Conservation (phyloP, 768 basidiomycete genomes). For the Xerocomellus amylosporus region DNA sequence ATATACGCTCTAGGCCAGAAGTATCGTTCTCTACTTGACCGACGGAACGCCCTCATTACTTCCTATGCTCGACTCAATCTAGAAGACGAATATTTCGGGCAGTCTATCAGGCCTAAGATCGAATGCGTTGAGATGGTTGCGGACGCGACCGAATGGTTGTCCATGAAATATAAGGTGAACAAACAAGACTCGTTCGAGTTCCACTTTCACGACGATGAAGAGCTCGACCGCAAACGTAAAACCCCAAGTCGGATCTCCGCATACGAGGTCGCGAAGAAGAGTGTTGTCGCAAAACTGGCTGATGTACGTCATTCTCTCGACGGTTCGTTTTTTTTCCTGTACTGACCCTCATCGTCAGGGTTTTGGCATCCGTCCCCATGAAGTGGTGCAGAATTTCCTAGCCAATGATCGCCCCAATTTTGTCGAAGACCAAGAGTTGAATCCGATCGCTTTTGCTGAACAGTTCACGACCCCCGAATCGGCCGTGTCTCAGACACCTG, state of each 20-base stretch:
- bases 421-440: slow-evolving; percentile 77
- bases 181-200: slow-evolving; percentile 61
- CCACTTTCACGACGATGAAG: slow-evolving; percentile 69
- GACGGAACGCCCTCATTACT: slow-evolving; percentile 57
- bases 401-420: slow-evolving; percentile 59
- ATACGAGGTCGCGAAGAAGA: slow-evolving; percentile 83
- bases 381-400: slow-evolving; percentile 83
- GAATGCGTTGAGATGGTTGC: slow-evolving; percentile 86
- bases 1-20: slow-evolving; percentile 86
- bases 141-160: slow-evolving; percentile 89
- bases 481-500: slow-evolving; percentile 50
- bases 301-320: slow-evolving; percentile 49
- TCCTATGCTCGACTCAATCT: slow-evolving; percentile 69
- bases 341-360: slow-evolving; percentile 45
- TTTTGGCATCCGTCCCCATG: slow-evolving; percentile 78
- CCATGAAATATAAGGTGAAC: slow-evolving; percentile 77
- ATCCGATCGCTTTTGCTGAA: slow-evolving; percentile 80
- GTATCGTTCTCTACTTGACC: slow-evolving; percentile 81
- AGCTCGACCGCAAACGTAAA: slow-evolving; percentile 62
- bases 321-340: neutral
- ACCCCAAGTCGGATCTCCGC: slow-evolving; percentile 80
- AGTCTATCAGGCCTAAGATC: slow-evolving; percentile 60
- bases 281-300: slow-evolving; percentile 71
- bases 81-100: slow-evolving; percentile 73
- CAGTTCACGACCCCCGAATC: slow-evolving; percentile 77